These are phyloP conservation scores for Centaurea solstitialis DNA, from an alignment of 129 eudicot species.

Conservation along the genomic window DNA sequence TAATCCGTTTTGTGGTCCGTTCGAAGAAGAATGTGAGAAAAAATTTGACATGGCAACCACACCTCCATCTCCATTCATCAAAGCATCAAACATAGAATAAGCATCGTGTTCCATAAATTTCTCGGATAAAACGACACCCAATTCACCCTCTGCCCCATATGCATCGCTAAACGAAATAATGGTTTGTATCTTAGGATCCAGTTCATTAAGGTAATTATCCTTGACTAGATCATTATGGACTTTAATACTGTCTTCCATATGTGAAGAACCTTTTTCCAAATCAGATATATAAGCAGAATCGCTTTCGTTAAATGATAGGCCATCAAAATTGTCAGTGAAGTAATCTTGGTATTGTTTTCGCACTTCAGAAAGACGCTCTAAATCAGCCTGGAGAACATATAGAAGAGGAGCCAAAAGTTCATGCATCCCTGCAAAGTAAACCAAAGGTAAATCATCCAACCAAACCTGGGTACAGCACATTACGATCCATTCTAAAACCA, in stretches of 20 bases:
- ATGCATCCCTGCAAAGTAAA: constrained; percentile 77
- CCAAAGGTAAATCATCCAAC: background rate
- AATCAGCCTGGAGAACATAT: constrained; percentile 86
- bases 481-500: background rate
- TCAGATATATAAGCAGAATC: constrained; percentile 59
- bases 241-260: constrained; percentile 38
- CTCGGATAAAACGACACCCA: constrained; percentile 83
- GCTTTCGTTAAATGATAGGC: constrained; percentile 63
- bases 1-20: constrained; percentile 46
- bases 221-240: constrained; percentile 30
- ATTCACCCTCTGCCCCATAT: constrained; percentile 49
- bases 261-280: constrained; percentile 47
- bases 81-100: constrained; percentile 87
- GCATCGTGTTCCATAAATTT: constrained; percentile 97
- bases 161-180: constrained; percentile 60
- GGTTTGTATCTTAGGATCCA: constrained; percentile 67
- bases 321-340: constrained; percentile 90
- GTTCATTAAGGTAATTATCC: constrained; percentile 40
- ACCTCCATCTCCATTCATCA: constrained; percentile 84
- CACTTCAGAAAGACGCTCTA: constrained; percentile 69
- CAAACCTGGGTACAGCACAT: too few relatives aligned
- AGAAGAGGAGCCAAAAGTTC: constrained; percentile 92
- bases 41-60: constrained; percentile 88
- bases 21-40: constrained; percentile 62
- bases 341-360: constrained; percentile 71